A percentile compares a stretch with the other conserved stretches of the same genome.
Evolutionary conservation across 1,284 basidiomycete species (phyloP).

Genomic region (Puccinia hordei): DNA sequence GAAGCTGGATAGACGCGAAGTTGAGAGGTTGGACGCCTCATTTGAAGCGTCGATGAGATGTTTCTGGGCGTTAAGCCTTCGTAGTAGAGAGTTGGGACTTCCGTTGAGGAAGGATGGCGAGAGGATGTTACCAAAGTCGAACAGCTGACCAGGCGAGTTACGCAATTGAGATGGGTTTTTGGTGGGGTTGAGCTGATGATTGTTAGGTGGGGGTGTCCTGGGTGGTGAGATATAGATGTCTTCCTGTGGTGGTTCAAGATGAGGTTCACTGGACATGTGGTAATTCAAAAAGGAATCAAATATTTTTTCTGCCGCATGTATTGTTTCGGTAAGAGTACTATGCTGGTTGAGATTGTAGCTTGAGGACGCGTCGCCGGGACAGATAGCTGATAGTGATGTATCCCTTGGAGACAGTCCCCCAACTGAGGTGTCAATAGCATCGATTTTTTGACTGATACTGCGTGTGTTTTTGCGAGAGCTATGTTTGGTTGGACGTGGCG

Average conservation of each 20-base stretch:
- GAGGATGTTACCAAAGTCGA: conserved; percentile 31
- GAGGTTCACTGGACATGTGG: background rate
- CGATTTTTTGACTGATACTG: background rate
- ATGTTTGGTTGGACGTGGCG: conserved; percentile 3
- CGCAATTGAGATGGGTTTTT: conserved; percentile 1
- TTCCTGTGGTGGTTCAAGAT: background rate
- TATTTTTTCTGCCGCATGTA: background rate
- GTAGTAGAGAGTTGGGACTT: conserved; percentile 44
- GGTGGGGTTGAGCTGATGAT: background rate
- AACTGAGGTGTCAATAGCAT: background rate
- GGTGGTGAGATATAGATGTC: conserved; percentile 28
- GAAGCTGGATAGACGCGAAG: background rate
- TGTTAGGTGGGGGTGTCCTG: conserved; percentile 38
- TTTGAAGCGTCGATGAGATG: background rate
- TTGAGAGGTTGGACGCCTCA: conserved; percentile 14
- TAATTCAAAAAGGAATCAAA: background rate
- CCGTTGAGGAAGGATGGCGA: conserved; percentile 46
- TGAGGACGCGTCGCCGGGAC: background rate
- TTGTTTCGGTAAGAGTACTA: background rate
- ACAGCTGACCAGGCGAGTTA: conserved; percentile 16
- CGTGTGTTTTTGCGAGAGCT: background rate
- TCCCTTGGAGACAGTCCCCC: background rate
- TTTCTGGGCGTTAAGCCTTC: conserved; percentile 21
- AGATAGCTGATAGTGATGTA: background rate
- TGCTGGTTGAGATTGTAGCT: background rate